A percentile compares a stretch with the other conserved stretches of the same genome.
phyloP scores from a whole-genome alignment of 2,329 filamentous ascomycete species.

The Camptophora hylomeconis region DNA sequence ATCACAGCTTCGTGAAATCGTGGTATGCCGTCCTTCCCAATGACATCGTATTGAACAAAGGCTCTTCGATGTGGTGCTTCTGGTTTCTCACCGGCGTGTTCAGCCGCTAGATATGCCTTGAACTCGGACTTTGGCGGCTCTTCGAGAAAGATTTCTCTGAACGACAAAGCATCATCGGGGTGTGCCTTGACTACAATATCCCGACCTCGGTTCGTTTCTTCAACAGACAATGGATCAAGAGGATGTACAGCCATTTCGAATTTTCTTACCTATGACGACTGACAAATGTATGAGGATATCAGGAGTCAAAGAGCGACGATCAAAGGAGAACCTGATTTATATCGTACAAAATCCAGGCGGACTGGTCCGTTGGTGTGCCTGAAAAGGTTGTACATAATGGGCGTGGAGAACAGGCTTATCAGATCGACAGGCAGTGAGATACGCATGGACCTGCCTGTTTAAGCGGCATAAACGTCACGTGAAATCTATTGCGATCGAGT shows the following conservation, averaged over 20 bases:
- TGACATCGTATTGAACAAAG: slow-evolving; percentile 43
- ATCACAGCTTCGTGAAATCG: slow-evolving; percentile 43
- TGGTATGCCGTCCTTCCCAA: slow-evolving; percentile 37
- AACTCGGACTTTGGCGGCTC: slow-evolving; percentile 39
- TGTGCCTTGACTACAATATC: slow-evolving; percentile 35
- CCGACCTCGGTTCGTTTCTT: slow-evolving; percentile 40
- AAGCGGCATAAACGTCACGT: too few relatives aligned
- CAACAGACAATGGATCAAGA: slow-evolving; percentile 41
- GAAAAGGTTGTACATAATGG: too few relatives aligned
- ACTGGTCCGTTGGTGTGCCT: too few relatives aligned
- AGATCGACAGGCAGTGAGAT: too few relatives aligned
- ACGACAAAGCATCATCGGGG: slow-evolving; percentile 25
- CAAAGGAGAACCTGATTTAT: too few relatives aligned
- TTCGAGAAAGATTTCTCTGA: slow-evolving; percentile 38
- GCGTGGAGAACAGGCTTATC: too few relatives aligned
- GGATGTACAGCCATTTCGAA: slow-evolving; percentile 29
- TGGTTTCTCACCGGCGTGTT: slow-evolving; percentile 32
- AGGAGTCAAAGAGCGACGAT: too few relatives aligned
- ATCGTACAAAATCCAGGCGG: too few relatives aligned
- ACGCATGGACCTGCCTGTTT: too few relatives aligned
- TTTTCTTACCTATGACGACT: too few relatives aligned
- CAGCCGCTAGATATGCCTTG: slow-evolving; percentile 34
- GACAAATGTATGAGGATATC: too few relatives aligned
- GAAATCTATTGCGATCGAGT: too few relatives aligned
- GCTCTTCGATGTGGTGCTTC: slow-evolving; percentile 37